phyloP scores from a whole-genome alignment of 164 flowering plant genomes.

The grape (Vitis vinifera) region ASM3070453v1 NC_081814.1:12004001-12004500 shows the following conservation, averaged over 20 bases:
- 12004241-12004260: constrained; percentile 37
- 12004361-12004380: background rate
- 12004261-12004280: constrained; percentile 50
- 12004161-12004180: constrained; percentile 91
- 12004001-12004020: constrained; percentile 85
- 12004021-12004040: constrained; percentile 69
- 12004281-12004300: constrained; percentile 93
- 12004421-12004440: constrained; percentile 57
- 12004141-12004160: constrained; percentile 83
- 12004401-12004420: constrained; percentile 4
- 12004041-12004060: constrained; percentile 56
- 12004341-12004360: background rate
- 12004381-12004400: background rate
- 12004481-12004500: constrained; percentile 77
- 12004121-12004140: constrained; percentile 77
- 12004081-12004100: constrained; percentile 33
- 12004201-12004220: constrained; percentile 67
- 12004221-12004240: constrained; percentile 23
- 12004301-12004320: constrained; percentile 77
- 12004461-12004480: constrained; percentile 87
- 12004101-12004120: constrained; percentile 57
- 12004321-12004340: constrained; percentile 56
- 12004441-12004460: constrained; percentile 83
- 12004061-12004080: constrained; percentile 26
- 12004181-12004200: constrained; percentile 97